Percentiles rank a stretch among this genome's conserved stretches.
Evolutionary conservation across 768 basidiomycete species (phyloP).

Genomic region (Plicaturopsis crispa): DNA sequence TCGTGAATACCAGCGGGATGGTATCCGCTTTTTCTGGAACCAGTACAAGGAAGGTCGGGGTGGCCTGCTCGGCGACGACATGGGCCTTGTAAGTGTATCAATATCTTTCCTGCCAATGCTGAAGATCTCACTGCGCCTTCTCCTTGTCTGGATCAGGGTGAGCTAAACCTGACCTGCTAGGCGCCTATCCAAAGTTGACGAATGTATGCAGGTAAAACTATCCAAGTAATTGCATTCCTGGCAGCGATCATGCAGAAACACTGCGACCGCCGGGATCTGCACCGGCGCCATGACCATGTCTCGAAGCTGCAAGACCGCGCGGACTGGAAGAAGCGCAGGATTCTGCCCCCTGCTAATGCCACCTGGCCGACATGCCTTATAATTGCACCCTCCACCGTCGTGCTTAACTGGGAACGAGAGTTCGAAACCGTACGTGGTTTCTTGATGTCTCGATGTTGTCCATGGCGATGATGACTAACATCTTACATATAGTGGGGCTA

Average conservation of each 20-base stretch:
- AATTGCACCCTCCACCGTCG: constrained; percentile 78
- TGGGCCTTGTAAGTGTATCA: constrained; percentile 61
- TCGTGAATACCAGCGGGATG: constrained; percentile 88
- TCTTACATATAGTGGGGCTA: constrained; percentile 72
- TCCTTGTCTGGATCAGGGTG: constrained; percentile 16
- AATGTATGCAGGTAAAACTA: constrained; percentile 71
- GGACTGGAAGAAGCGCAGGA: constrained; percentile 44
- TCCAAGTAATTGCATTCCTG: constrained; percentile 85
- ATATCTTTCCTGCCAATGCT: constrained; percentile 1
- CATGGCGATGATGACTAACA: neutral
- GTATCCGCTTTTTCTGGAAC: constrained; percentile 73
- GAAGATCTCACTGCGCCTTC: neutral
- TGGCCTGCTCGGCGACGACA: constrained; percentile 90
- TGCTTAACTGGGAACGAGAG: constrained; percentile 87
- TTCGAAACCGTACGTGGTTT: constrained; percentile 62
- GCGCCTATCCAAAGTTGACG: constrained; percentile 6
- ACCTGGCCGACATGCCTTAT: constrained; percentile 87
- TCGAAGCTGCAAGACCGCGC: constrained; percentile 52
- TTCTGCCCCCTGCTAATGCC: constrained; percentile 57
- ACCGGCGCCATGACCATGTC: constrained; percentile 62
- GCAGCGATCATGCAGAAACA: constrained; percentile 87
- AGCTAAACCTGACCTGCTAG: neutral
- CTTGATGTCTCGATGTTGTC: neutral
- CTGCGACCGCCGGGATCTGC: constrained; percentile 55
- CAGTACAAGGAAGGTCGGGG: constrained; percentile 64